phyloP scores from a whole-genome alignment of 169 alveolate genomes.

The Plasmodium coatneyi region DNA sequence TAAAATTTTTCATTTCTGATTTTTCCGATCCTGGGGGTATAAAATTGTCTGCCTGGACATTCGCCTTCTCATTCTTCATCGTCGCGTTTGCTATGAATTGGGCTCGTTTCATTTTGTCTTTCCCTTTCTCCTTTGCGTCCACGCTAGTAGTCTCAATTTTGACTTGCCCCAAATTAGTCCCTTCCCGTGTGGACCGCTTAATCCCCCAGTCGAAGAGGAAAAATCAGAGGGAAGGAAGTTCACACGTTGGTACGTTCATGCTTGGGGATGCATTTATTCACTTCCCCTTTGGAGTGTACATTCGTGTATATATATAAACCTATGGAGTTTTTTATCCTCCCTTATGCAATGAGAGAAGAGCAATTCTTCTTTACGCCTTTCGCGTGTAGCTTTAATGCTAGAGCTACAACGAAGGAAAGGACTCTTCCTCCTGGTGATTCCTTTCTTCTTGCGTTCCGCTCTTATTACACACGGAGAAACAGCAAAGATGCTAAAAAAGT shows the following conservation, averaged over 20 bases:
- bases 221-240: background rate
- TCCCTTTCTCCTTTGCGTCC: background rate
- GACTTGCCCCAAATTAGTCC: background rate
- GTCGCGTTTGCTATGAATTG: background rate
- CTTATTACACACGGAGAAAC: background rate
- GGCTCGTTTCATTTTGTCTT: slow-evolving; percentile 17
- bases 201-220: background rate
- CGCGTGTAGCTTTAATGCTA: background rate
- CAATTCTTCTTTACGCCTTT: background rate
- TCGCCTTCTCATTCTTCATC: slow-evolving; percentile 15
- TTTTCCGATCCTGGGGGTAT: slow-evolving; percentile 1
- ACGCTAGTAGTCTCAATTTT: too few species aligned
- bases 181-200: background rate
- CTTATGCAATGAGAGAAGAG: background rate
- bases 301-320: background rate
- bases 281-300: background rate
- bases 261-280: background rate
- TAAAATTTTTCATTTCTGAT: slow-evolving; percentile 18
- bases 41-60: background rate
- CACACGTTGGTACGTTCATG: background rate
- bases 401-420: background rate
- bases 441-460: background rate
- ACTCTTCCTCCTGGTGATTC: background rate
- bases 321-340: background rate
- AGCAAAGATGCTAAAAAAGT: background rate